phyloP scores from a whole-genome alignment of 2,329 filamentous ascomycete genomes.

The Xylariales sp. region DNA sequence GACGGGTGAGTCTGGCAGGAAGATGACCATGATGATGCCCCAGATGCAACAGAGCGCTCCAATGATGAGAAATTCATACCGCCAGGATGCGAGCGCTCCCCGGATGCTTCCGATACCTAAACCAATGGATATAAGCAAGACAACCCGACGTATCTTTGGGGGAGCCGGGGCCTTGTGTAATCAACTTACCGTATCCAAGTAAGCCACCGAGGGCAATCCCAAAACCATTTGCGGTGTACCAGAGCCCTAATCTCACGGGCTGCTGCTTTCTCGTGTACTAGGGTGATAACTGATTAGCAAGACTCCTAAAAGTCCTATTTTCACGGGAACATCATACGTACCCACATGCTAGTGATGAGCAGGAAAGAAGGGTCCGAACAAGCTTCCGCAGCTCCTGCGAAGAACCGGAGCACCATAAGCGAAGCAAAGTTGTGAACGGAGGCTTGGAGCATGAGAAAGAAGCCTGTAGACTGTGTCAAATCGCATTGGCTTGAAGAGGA shows the following conservation, averaged over 20 bases:
- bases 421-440: conserved; percentile 45
- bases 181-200: conserved; percentile 41
- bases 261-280: conserved; percentile 52
- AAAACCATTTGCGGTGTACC: conserved; percentile 52
- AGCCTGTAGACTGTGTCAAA: conserved; percentile 21
- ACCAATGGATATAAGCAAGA: conserved; percentile 1
- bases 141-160: neutral
- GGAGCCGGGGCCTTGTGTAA: neutral
- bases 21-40: conserved; percentile 12
- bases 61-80: conserved; percentile 55
- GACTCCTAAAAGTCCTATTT: neutral
- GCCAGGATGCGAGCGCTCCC: conserved; percentile 49
- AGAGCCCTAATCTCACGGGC: conserved; percentile 49
- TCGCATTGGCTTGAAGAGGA: too few relatives aligned
- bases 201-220: conserved; percentile 50
- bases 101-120: conserved; percentile 43
- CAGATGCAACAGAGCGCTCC: conserved; percentile 7
- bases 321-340: conserved; percentile 4
- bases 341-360: conserved; percentile 56
- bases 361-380: conserved; percentile 52
- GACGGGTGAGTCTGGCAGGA: conserved; percentile 46
- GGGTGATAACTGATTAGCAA: neutral
- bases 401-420: conserved; percentile 44
- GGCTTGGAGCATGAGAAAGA: conserved; percentile 47
- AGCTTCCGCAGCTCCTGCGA: conserved; percentile 52